Evolutionary conservation across 2,329 filamentous ascomycete species (phyloP), one percentile per base, ranked within the genome.

Genomic region (Aspergillus puulaauensis): DNA sequence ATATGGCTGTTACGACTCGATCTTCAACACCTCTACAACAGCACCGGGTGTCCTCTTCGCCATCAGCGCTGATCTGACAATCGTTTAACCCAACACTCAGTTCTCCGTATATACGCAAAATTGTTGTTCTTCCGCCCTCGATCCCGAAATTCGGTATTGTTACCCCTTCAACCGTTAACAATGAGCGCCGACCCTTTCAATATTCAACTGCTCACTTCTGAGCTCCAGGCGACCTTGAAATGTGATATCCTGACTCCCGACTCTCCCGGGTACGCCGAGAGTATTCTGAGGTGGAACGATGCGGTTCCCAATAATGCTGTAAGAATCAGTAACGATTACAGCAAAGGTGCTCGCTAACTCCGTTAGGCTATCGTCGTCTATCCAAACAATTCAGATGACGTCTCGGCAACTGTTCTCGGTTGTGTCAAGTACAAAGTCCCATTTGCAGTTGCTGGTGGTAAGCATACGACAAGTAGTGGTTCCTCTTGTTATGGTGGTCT

Each of bases 381-480:
- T 14, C 59, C 52, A 2, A 54, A 49, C 2, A 52, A 33, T 12
- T 50, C 59, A 8, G 48, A 47, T 2, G 61, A 63, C 9, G 53
- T 63, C 3, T 52, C 54, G 1, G 12, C 23, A 1, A 48, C 49
- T 0, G 51, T 64, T 33, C n/a, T 39, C 7, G 81, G 80, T 58
- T 79, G 79, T 27, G 70, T 68, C 1, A 66, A 75, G 15, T 66
- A 81, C 43, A 66, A 66, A 8, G 74, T 86, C 40, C 76, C 81
- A 35, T 75, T 86, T 56, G 81, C 79, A 0, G 81, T 85, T 39
- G 77, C 77, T 56, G 80, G 83, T 12, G 84, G 84, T 15, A 82
- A 82, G 0, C 84, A 86, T 68, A 82, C 81, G 1, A 83, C 83
- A 0, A 77, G 77, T 1, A 82, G 80, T 5, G 73, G 78, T 2